Base-by-base conservation (phyloP, 208 protist genomes). In the Jaenimonas drosophilae region DNA sequence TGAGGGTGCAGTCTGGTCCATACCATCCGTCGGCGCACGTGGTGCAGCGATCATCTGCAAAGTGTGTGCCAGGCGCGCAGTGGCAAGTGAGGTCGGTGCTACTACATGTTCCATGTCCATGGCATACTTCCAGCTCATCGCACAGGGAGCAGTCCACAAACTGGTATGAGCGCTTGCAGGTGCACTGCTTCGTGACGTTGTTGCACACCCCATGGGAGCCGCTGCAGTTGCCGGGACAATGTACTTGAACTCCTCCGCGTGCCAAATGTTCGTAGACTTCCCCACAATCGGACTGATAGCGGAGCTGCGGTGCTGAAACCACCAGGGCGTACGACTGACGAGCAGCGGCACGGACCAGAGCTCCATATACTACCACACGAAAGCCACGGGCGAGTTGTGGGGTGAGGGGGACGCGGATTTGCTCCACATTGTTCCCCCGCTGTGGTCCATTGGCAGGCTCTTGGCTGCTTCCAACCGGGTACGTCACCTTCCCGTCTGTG, bases 81-180 rank as follows among this genome's bases (percentile, higher is more conserved):
- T 26, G 57, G 52, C 84, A 89, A 20, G 60, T 72, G 48, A 70
- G 54, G 21, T 39, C 60, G 7, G 25, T 11, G 6, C 43, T 37
- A 0, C 34, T 34, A 39, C 79, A 88, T 9, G 43, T 59, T 30
- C 84, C 79, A 26, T 76, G 68, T n/a, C 77, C 64, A 57, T 82
- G 32, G 49, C 84, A 93, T 23, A 75, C 9, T 26, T 55, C 48
- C 2, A 54, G 61, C 9, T 53, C 59, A 59, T 87, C 63, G 54
- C 84, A 92, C 25, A 72, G 38, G 16, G 71, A 67, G 47, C 84
- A 93, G 57, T 87, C 79, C 4, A 80, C 53, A 23, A 67, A 78
- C 29, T 49, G 58, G 44, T 70, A 78, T 6, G 51, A 37, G 1
- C 27, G 1, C 19, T 37, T 14, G 47, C 84, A 93, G 32, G 34